phyloP scores from a whole-genome alignment of 2,329 filamentous ascomycete species.

The Microdochium paspali region DNA sequence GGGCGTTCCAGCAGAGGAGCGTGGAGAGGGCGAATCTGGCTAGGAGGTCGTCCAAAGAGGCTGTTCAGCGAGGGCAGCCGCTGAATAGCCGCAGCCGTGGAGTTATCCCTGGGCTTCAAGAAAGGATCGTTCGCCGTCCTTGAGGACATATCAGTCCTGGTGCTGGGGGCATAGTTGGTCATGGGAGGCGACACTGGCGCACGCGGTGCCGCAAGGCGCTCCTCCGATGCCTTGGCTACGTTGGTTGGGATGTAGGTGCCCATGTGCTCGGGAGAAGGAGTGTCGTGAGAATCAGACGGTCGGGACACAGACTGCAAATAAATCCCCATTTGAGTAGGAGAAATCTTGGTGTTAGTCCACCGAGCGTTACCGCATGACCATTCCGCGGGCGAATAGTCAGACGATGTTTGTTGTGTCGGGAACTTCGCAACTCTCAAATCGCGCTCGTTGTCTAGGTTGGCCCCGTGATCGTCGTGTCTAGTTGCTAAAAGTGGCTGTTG shows the following conservation, averaged over 20 bases:
- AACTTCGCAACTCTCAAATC: too few relatives aligned
- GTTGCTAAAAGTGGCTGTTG: too few relatives aligned
- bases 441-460: too few relatives aligned
- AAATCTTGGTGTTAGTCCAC: background rate
- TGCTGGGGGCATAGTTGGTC: slow-evolving; percentile 45
- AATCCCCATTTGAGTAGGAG: slow-evolving; percentile 47
- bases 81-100: slow-evolving; percentile 24
- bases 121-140: slow-evolving; percentile 25
- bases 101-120: slow-evolving; percentile 21
- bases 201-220: slow-evolving; percentile 33
- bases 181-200: slow-evolving; percentile 43
- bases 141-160: slow-evolving; percentile 32
- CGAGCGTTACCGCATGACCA: background rate
- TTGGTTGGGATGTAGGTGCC: slow-evolving; percentile 40
- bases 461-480: too few relatives aligned
- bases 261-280: slow-evolving; percentile 40
- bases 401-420: too few relatives aligned
- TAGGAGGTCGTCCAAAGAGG: slow-evolving; percentile 38
- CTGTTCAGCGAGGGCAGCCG: slow-evolving; percentile 48
- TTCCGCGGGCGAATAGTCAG: background rate
- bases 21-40: slow-evolving; percentile 30
- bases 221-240: slow-evolving; percentile 34
- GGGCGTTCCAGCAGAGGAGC: slow-evolving; percentile 37
- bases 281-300: slow-evolving; percentile 40
- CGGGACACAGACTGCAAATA: slow-evolving; percentile 38